Base-by-base conservation (phyloP, 306 rosid genomes). In the Adenanthera pavonina region DNA sequence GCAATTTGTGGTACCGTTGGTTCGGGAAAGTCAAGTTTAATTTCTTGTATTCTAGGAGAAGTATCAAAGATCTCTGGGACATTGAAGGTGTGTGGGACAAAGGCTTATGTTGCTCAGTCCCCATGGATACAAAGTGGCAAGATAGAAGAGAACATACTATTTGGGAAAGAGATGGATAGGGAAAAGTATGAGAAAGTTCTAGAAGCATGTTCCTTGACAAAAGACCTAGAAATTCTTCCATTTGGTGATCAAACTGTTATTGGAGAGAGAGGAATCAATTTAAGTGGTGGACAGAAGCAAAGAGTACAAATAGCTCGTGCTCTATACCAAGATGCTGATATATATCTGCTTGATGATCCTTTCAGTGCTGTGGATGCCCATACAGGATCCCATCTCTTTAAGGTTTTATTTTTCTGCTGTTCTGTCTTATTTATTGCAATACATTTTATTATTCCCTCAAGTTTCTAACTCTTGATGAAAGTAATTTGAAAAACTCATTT, bases 51-150 rank as follows among this genome's bases (percentile, higher is more conserved):
- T 30, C 67, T 92, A 2, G 98, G 98, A 70, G 98, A 95, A 86
- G 82, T 95, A n/a, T 91, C 97, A 8, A 92, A 89, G 87, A 43
- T 88, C 72, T 86, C 97, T 6, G 97, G 98, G 44, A 85, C 66
- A 2, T 6, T 95, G 57, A 90, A 80, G 84, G 80, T 91, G 65
- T 91, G 95, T 78, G 98, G 97, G 34, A 85, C 89, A 53, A 95
- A 90, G 90, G 98, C 98, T 46, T 92, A 87, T 57, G 97, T 92
- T 46, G 88, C 97, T 77, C 98, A 92, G 77, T 95, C 97, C 0
- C 97, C 98, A 17, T 94, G 98, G 97, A 91, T 94, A 87, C 98
- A 91, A 68, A 92, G 97, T 47, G 98, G 97, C 13, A 92, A 89
- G 85, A 85, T 94, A 75, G 98, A 91, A 79, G 90, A 92, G 68